phyloP scores from a whole-genome alignment of 345 rosid species.

The Eucalyptus fibrosa region DNA sequence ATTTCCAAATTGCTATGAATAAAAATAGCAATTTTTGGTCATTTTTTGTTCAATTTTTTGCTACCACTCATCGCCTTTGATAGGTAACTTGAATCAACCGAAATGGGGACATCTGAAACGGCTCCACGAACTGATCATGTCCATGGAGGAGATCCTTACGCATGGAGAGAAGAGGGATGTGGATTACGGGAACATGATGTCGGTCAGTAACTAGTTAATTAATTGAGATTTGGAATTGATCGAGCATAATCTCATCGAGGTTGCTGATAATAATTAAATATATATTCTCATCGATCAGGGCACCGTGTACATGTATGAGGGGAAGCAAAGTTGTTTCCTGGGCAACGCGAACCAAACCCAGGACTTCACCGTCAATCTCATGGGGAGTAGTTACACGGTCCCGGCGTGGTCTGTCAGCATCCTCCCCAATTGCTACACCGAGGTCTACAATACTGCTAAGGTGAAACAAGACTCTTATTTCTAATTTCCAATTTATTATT shows the following conservation, averaged over 20 bases:
- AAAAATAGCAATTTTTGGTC: not conserved
- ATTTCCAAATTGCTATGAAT: not conserved
- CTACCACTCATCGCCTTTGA: not conserved
- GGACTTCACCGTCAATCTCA: not conserved
- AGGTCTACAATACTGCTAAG: conserved; percentile 34
- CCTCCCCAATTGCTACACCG: conserved; percentile 21
- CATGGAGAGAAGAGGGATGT: conserved; percentile 14
- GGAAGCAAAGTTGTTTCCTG: conserved; percentile 16
- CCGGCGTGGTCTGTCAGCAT: conserved; percentile 26
- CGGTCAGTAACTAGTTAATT: not conserved
- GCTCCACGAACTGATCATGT: conserved; percentile 39
- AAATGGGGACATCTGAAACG: conserved; percentile 70
- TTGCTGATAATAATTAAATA: not conserved
- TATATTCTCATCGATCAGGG: not conserved
- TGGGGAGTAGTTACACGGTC: not conserved
- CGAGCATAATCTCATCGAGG: no score
- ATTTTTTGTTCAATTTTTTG: not conserved
- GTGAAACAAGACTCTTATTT: not conserved
- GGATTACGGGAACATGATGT: not conserved
- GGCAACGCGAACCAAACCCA: not conserved
- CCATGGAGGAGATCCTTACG: conserved; percentile 44
- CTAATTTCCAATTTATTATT: no score
- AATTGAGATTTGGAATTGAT: not conserved
- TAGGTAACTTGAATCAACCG: conserved; percentile 23
- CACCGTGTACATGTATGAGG: conserved; percentile 3